Conservation (phyloP, 176 grass and related monocot species). For the Avena eriantha region DNA sequence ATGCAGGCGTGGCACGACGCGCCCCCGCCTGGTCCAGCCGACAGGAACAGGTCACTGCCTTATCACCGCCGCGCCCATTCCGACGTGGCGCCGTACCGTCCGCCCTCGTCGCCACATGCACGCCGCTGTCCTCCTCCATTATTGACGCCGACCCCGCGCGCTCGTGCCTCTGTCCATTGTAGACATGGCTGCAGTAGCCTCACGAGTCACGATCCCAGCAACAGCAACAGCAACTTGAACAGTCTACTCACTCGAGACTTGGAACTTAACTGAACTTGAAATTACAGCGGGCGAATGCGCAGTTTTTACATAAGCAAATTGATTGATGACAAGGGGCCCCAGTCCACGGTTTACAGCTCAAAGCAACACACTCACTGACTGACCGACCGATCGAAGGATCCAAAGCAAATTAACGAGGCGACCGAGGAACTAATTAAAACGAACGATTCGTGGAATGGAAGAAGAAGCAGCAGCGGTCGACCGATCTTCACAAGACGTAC, state of each 20-base stretch:
- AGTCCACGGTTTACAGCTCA: constrained; percentile 38
- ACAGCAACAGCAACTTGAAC: background rate
- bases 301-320: constrained; percentile 55
- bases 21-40: background rate
- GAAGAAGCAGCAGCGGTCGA: background rate
- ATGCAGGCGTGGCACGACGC: too few relatives aligned
- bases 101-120: constrained; percentile 30
- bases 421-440: constrained; percentile 35
- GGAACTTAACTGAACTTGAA: background rate
- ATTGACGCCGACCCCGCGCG: constrained; percentile 4
- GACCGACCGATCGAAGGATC: background rate
- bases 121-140: background rate
- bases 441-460: background rate
- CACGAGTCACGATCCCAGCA: background rate
- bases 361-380: constrained; percentile 9
- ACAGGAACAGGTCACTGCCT: constrained; percentile 46
- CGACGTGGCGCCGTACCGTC: constrained; percentile 50
- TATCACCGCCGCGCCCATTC: constrained; percentile 39
- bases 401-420: background rate
- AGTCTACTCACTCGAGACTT: background rate
- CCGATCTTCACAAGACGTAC: constrained; percentile 4
- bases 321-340: background rate
- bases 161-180: background rate
- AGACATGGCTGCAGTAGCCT: background rate
- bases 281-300: background rate